These are phyloP conservation scores for Rhizopogon salebrosus DNA, from an alignment of 768 basidiomycete genomes.

Conservation along the genomic window DNA sequence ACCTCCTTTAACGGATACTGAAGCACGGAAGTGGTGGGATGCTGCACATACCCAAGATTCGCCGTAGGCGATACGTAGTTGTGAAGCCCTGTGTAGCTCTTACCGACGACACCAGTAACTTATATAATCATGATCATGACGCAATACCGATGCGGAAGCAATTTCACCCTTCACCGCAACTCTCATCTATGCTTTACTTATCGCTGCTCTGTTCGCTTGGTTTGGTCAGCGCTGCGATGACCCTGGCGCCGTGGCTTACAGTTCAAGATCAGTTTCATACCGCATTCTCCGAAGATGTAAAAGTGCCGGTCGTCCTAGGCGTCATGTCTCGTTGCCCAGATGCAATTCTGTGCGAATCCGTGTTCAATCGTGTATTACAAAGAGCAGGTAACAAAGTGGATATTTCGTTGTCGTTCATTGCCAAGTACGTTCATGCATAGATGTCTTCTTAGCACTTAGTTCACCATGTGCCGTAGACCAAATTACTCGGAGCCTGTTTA, in stretches of 20 bases:
- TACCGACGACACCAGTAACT: not conserved
- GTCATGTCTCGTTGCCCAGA: constrained; percentile 80
- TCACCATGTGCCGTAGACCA: constrained; percentile 36
- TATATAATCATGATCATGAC: constrained; percentile 11
- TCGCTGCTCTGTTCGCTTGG: constrained; percentile 12
- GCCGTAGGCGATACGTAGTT: constrained; percentile 18
- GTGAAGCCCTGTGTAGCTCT: not conserved
- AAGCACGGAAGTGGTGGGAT: constrained; percentile 56
- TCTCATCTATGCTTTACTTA: constrained; percentile 5
- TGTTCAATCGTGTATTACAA: constrained; percentile 68
- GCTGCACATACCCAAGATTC: constrained; percentile 29
- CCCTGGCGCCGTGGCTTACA: constrained; percentile 10
- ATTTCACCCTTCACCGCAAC: constrained; percentile 4
- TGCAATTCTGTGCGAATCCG: constrained; percentile 72
- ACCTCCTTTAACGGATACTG: constrained; percentile 55
- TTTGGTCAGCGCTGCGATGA: constrained; percentile 10
- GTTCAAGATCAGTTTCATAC: constrained; percentile 17
- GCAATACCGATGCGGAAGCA: constrained; percentile 12
- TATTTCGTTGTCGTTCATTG: constrained; percentile 69
- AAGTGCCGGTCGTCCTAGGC: constrained; percentile 49
- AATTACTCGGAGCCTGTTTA: constrained; percentile 63
- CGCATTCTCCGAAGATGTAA: constrained; percentile 18
- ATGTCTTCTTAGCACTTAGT: constrained; percentile 3
- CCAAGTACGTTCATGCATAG: constrained; percentile 44
- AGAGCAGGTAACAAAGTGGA: constrained; percentile 61